A percentile compares a stretch with the other conserved stretches of the same genome.
Evolutionary conservation across 441 rosid species (phyloP).

Genomic region (Macaranga tanarius): DNA sequence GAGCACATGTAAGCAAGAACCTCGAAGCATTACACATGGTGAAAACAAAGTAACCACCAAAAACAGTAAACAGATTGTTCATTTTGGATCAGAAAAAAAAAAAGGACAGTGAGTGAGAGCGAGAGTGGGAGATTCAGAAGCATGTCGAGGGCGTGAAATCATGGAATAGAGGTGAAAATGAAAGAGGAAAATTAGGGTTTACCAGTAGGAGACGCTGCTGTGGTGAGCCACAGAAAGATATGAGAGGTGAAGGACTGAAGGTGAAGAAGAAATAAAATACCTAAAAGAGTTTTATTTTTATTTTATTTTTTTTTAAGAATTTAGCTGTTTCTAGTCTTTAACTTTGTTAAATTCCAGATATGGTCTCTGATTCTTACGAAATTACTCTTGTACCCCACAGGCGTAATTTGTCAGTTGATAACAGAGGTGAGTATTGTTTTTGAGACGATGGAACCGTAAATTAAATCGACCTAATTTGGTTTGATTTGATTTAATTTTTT

Average conservation of each 20-base stretch:
- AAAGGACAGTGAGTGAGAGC: background rate
- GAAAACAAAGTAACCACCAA: background rate
- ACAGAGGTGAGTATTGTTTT: no score
- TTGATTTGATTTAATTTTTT: no score
- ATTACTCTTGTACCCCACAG: no score
- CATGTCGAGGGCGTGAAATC: background rate
- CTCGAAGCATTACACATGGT: background rate
- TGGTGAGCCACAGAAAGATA: slow-evolving; percentile 24
- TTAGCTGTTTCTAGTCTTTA: no score
- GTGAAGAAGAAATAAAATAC: slow-evolving; percentile 9
- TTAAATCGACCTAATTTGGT: no score
- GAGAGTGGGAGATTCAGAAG: background rate
- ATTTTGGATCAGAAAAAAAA: background rate
- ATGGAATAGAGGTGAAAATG: background rate
- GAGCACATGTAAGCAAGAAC: background rate
- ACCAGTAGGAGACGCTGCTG: slow-evolving; percentile 28
- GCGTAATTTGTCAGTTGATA: no score
- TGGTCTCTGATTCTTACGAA: no score
- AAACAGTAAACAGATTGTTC: background rate
- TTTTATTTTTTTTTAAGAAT: no score
- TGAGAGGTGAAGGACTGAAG: no score
- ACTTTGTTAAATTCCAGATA: no score
- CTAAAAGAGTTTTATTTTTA: background rate
- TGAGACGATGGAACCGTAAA: no score
- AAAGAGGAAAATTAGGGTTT: slow-evolving; percentile 26